A percentile compares a stretch with the other conserved stretches of the same genome.
These are phyloP conservation scores for Nakazawaea ishiwadae DNA, from an alignment of 805 yeast species.

Conservation along the genomic window DNA sequence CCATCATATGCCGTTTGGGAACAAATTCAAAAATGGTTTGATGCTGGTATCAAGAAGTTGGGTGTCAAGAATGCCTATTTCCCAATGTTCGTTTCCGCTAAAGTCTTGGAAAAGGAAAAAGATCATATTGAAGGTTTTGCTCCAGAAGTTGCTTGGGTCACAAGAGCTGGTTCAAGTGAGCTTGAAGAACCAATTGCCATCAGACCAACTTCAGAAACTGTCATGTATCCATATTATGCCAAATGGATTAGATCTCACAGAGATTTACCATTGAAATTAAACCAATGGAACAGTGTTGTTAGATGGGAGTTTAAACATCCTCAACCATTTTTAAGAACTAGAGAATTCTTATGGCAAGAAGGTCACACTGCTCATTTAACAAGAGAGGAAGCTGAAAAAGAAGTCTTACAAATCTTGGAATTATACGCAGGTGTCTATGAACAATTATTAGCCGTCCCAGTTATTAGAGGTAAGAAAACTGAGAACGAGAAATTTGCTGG, in stretches of 20 bases:
- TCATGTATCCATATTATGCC: constrained; percentile 98
- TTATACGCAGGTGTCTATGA: constrained; percentile 81
- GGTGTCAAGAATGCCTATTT: constrained; percentile 95
- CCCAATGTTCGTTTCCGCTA: constrained; percentile 96
- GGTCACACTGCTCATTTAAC: constrained; percentile 98
- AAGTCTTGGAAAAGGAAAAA: constrained; percentile 93
- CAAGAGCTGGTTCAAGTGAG: constrained; percentile 90
- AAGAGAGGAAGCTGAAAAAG: constrained; percentile 71
- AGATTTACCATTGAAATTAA: constrained; percentile 91
- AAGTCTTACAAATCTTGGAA: constrained; percentile 82
- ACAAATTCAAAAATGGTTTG: constrained; percentile 83
- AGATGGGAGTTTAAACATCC: constrained; percentile 99
- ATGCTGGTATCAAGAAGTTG: constrained; percentile 69
- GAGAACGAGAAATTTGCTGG: constrained; percentile 99
- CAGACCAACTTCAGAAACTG: constrained; percentile 99
- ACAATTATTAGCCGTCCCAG: constrained; percentile 96
- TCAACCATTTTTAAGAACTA: constrained; percentile 96
- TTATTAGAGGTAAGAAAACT: constrained; percentile 90
- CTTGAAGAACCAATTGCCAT: constrained; percentile 98
- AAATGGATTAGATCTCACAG: constrained; percentile 99
- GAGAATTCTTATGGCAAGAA: constrained; percentile 99
- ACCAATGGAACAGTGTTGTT: constrained; percentile 99
- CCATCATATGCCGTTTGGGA: constrained; percentile 96
- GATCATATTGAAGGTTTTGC: constrained; percentile 99
- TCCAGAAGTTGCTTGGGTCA: constrained; percentile 99